Evolutionary conservation across 345 rosid species (phyloP).

Genomic region (Erodium maritimum): DNA sequence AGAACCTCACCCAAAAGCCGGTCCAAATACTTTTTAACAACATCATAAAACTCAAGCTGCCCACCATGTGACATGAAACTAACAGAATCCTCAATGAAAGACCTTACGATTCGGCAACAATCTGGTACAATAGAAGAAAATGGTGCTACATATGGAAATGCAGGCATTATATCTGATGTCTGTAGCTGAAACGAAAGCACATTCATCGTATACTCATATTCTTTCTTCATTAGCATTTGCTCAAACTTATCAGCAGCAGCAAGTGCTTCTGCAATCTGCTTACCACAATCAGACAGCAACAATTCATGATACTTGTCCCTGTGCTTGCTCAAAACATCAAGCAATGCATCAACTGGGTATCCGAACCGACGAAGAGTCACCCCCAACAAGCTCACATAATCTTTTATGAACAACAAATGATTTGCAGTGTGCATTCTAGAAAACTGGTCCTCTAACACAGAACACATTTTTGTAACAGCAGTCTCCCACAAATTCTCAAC

Average conservation of each 20-base stretch:
- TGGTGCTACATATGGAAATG: slow-evolving; percentile 87
- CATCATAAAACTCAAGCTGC: slow-evolving; percentile 85
- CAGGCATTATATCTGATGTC: slow-evolving; percentile 75
- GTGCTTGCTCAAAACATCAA: slow-evolving; percentile 88
- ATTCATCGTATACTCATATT: slow-evolving; percentile 92
- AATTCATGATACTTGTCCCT: slow-evolving; percentile 91
- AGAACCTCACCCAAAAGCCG: slow-evolving; percentile 77
- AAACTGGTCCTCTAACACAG: slow-evolving; percentile 95
- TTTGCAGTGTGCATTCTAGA: slow-evolving; percentile 98
- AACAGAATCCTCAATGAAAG: slow-evolving; percentile 89
- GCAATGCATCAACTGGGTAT: slow-evolving; percentile 75
- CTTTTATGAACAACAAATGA: slow-evolving; percentile 86
- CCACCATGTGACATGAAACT: slow-evolving; percentile 95
- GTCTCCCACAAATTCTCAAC: slow-evolving; percentile 94
- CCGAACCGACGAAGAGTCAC: slow-evolving; percentile 84
- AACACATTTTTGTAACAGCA: slow-evolving; percentile 92
- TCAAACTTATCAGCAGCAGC: slow-evolving; percentile 90
- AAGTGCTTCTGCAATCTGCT: slow-evolving; percentile 81
- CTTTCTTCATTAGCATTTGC: slow-evolving; percentile 98
- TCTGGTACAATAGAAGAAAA: slow-evolving; percentile 91
- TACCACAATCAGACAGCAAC: slow-evolving; percentile 79
- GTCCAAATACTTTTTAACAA: slow-evolving; percentile 85
- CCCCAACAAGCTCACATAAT: slow-evolving; percentile 90
- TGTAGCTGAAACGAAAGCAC: slow-evolving; percentile 93
- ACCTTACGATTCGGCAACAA: slow-evolving; percentile 89